Conservation (phyloP, 441 rosid species). For the Aleurites moluccanus region DNA sequence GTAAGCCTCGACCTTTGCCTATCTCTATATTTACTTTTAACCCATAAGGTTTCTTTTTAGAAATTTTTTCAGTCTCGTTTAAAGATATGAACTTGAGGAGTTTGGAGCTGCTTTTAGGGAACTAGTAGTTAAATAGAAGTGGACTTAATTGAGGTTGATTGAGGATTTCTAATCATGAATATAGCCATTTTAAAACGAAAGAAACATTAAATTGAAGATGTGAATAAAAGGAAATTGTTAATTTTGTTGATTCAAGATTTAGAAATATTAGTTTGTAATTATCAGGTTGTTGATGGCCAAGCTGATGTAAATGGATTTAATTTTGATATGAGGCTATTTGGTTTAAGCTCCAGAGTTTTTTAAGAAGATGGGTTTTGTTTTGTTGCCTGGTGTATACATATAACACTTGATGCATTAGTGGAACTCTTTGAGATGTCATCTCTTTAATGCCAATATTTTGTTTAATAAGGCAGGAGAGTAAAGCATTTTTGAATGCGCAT, state of each 20-base stretch:
- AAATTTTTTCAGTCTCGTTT: background rate
- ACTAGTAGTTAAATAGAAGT: background rate
- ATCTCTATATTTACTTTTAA: background rate
- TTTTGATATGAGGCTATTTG: background rate
- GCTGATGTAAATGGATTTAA: background rate
- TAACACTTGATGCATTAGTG: too few species aligned
- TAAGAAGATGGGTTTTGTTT: background rate
- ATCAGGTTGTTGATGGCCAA: background rate
- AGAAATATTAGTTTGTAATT: constrained; percentile 1
- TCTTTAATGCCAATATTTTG: too few species aligned
- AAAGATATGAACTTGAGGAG: background rate
- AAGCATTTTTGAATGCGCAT: background rate
- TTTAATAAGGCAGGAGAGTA: background rate
- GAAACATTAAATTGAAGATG: background rate
- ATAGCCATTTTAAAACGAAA: background rate
- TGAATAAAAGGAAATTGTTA: background rate
- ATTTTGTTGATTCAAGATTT: background rate
- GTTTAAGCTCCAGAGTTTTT: background rate
- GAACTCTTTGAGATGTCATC: too few species aligned
- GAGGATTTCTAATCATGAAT: background rate
- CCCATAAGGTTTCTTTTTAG: too few species aligned
- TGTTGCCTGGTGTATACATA: background rate
- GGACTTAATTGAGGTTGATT: background rate
- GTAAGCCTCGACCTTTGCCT: constrained; percentile 32
- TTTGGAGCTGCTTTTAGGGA: background rate